A percentile compares a stretch with the other conserved stretches of the same genome.
Evolutionary conservation across 345 rosid species (phyloP).

Genomic region (Gossypium ekmanianum): DNA sequence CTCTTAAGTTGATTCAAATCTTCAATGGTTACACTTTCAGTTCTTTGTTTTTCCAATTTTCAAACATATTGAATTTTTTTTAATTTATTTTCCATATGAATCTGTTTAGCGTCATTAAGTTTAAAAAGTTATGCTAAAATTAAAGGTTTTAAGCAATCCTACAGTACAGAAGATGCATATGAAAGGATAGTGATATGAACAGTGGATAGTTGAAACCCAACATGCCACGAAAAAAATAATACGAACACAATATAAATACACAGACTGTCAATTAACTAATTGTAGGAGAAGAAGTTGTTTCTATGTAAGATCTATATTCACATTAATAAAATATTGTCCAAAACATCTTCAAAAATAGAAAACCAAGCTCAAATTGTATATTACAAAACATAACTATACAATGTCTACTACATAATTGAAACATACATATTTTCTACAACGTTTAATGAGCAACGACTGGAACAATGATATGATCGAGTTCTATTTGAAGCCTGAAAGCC

Average conservation of each 20-base stretch:
- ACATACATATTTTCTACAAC: background rate
- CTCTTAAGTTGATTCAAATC: background rate
- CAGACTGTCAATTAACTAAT: too few species aligned
- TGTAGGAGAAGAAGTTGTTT: too few species aligned
- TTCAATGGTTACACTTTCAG: background rate
- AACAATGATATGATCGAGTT: conserved; percentile 29
- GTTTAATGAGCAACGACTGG: conserved; percentile 39
- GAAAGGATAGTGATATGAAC: background rate
- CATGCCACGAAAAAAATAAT: background rate
- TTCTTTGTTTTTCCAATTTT: background rate
- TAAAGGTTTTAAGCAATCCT: too few species aligned
- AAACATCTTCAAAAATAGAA: background rate
- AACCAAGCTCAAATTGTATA: background rate
- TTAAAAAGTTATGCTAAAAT: too few species aligned
- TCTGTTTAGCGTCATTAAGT: too few species aligned
- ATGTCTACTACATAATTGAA: background rate
- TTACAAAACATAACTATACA: background rate
- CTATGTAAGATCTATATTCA: background rate
- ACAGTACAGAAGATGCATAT: too few species aligned
- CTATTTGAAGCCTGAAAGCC: conserved; percentile 40
- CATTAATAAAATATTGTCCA: background rate
- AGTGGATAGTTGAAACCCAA: background rate
- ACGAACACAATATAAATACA: background rate
- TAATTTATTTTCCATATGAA: too few species aligned
- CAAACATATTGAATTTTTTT: background rate